These are phyloP conservation scores for Poronia punctata DNA, from an alignment of 495 filamentous ascomycete genomes.

Conservation along the genomic window DNA sequence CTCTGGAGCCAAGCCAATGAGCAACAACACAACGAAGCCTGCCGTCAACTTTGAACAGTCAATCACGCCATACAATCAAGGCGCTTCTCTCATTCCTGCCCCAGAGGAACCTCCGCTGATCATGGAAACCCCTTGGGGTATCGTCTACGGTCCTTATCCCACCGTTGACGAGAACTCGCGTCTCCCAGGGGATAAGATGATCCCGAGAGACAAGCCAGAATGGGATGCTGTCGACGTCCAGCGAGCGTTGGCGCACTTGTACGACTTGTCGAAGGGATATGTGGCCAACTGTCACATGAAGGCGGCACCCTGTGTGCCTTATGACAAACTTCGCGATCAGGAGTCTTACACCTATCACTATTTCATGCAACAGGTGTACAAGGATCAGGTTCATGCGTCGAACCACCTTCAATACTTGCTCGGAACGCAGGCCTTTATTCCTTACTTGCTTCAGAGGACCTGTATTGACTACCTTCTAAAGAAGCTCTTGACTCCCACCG, in stretches of 20 bases:
- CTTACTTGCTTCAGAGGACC: slow-evolving; percentile 8
- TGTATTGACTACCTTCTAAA: slow-evolving; percentile 9
- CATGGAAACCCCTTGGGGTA: slow-evolving; percentile 8
- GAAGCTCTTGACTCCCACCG: slow-evolving; percentile 6
- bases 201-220: slow-evolving; percentile 7
- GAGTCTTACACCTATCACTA: slow-evolving; percentile 10
- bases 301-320: slow-evolving; percentile 1
- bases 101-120: not conserved
- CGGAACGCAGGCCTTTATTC: slow-evolving; percentile 1
- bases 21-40: no score
- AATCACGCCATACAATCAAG: slow-evolving; percentile 6
- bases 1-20: no score
- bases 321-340: slow-evolving; percentile 8
- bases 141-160: slow-evolving; percentile 5
- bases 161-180: slow-evolving; percentile 8
- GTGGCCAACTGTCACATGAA: slow-evolving; percentile 7
- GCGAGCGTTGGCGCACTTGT: slow-evolving; percentile 9
- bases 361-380: slow-evolving; percentile 9
- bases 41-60: not conserved
- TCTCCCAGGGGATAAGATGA: slow-evolving; percentile 8
- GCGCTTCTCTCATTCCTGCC: not conserved
- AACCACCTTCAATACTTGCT: slow-evolving; percentile 6
- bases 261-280: slow-evolving; percentile 11
- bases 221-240: slow-evolving; percentile 10
- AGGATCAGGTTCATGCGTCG: slow-evolving; percentile 2